Percentiles rank a stretch among this genome's conserved stretches.
These are phyloP conservation scores for Limnanthes douglasii DNA, from an alignment of 345 rosid genomes.

Conservation along the genomic window DNA sequence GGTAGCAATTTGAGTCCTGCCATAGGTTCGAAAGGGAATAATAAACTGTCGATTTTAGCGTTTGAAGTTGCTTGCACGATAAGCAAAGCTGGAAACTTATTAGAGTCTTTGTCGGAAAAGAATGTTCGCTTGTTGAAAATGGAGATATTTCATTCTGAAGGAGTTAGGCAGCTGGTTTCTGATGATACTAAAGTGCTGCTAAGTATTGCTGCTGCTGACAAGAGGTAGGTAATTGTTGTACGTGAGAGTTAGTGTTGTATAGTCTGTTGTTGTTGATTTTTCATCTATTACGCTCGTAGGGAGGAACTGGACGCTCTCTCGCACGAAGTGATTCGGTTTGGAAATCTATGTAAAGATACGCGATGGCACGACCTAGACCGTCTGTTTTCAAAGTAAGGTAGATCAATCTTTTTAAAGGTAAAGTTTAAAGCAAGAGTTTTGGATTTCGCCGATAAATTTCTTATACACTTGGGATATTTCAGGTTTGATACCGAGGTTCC, in stretches of 20 bases:
- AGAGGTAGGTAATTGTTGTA: constrained; percentile 33
- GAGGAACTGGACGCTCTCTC: constrained; percentile 74
- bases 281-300: no score
- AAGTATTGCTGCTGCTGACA: constrained; percentile 74
- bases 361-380: constrained; percentile 83
- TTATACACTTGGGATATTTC: no score
- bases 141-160: constrained; percentile 52
- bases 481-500: no score
- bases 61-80: constrained; percentile 94
- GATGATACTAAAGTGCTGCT: constrained; percentile 44
- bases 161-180: constrained; percentile 57
- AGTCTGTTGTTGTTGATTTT: constrained; percentile 2
- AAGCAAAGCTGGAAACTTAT: constrained; percentile 53
- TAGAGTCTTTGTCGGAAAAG: constrained; percentile 57
- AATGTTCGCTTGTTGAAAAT: constrained; percentile 40
- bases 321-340: constrained; percentile 74
- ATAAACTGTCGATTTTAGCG: constrained; percentile 42
- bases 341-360: constrained; percentile 68
- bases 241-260: background rate
- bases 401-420: no score
- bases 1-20: constrained; percentile 59
- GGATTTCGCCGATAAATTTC: no score
- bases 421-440: no score
- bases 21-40: constrained; percentile 35
- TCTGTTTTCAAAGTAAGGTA: constrained; percentile 57